Percentiles rank a stretch among this genome's conserved stretches.
Conservation (phyloP, 2,329 filamentous ascomycete species). For the Aspergillus sp. region DNA sequence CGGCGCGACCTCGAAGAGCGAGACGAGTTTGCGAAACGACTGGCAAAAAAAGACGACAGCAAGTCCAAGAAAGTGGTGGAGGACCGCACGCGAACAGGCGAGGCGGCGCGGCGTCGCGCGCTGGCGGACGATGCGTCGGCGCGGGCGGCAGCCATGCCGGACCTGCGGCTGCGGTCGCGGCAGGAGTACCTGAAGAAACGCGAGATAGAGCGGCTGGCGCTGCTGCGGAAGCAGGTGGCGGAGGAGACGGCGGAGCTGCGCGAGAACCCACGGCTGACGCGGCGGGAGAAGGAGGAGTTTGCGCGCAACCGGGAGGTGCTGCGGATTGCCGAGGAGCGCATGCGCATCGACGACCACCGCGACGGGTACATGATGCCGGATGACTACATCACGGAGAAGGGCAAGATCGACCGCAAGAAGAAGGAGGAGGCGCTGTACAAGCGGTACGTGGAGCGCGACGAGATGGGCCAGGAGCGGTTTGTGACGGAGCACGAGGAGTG, state of each 20-base stretch:
- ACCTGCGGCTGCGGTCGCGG: slow-evolving; percentile 77
- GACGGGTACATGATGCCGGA: slow-evolving; percentile 93
- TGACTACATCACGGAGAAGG: slow-evolving; percentile 91
- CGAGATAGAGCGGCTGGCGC: slow-evolving; percentile 76
- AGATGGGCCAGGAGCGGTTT: slow-evolving; percentile 82
- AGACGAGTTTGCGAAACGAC: slow-evolving; percentile 73
- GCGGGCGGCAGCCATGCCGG: slow-evolving; percentile 69
- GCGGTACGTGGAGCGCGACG: slow-evolving; percentile 82
- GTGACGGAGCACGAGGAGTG: slow-evolving; percentile 94
- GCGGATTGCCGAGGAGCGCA: slow-evolving; percentile 75
- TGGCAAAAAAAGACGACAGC: slow-evolving; percentile 68
- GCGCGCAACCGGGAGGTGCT: slow-evolving; percentile 81
- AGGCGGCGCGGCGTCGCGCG: slow-evolving; percentile 59
- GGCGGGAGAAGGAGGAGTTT: slow-evolving; percentile 82
- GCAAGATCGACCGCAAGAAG: slow-evolving; percentile 79
- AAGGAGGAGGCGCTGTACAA: slow-evolving; percentile 90
- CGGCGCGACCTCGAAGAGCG: slow-evolving; percentile 70
- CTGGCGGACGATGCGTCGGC: slow-evolving; percentile 67
- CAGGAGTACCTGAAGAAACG: slow-evolving; percentile 94
- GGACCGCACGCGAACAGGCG: slow-evolving; percentile 57
- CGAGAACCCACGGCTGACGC: slow-evolving; percentile 71
- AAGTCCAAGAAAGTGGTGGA: slow-evolving; percentile 67
- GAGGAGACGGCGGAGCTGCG: slow-evolving; percentile 81
- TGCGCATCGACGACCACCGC: slow-evolving; percentile 83
- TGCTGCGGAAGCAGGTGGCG: slow-evolving; percentile 85